phyloP scores from a whole-genome alignment of 225 moss, liverwort and hornwort species.

The Bryoerythrophyllum caledonicum region DNA sequence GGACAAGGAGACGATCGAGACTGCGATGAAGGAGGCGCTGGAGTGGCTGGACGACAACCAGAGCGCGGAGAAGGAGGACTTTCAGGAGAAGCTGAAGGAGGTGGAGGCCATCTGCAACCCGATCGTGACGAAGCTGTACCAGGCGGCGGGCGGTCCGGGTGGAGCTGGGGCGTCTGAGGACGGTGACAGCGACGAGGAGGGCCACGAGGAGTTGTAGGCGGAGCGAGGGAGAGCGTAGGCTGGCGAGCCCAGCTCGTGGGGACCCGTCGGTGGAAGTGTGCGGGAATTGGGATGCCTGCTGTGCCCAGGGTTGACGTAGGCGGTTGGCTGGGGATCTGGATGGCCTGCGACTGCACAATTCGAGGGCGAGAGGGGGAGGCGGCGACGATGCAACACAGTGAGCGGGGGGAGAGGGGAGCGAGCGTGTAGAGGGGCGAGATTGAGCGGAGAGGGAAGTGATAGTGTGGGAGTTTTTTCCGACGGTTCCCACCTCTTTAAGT shows the following conservation, averaged over 20 bases:
- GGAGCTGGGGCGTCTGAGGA: slow-evolving; percentile 19
- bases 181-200: slow-evolving; percentile 38
- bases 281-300: background rate
- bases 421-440: background rate
- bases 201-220: slow-evolving; percentile 55
- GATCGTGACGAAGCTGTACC: slow-evolving; percentile 46
- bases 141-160: slow-evolving; percentile 21
- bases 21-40: slow-evolving; percentile 48
- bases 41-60: slow-evolving; percentile 54
- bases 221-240: background rate
- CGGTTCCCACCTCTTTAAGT: background rate
- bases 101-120: slow-evolving; percentile 45
- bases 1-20: slow-evolving; percentile 52
- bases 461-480: slow-evolving; percentile 1
- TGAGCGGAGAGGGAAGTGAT: slow-evolving; percentile 12
- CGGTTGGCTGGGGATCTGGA: background rate
- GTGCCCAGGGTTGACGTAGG: background rate
- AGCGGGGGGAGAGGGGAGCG: background rate
- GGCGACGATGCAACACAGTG: background rate
- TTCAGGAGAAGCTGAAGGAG: slow-evolving; percentile 52
- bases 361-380: background rate
- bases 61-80: slow-evolving; percentile 46
- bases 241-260: background rate
- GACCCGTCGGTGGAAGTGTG: background rate
- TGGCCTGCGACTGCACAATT: background rate